phyloP scores from a whole-genome alignment of 495 filamentous ascomycete genomes.

The Hypoxylon fragiforme region DNA sequence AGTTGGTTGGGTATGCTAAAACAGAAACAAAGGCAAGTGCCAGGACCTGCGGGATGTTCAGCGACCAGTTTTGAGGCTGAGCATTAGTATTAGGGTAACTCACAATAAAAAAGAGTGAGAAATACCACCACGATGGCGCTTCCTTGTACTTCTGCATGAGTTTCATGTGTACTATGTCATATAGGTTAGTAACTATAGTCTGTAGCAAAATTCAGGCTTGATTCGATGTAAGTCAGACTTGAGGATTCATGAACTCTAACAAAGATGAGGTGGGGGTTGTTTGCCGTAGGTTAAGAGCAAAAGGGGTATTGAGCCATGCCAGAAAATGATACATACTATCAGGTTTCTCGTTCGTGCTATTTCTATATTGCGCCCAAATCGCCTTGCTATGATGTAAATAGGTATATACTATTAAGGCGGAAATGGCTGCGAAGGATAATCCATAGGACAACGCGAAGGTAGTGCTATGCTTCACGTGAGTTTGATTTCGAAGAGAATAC shows the following conservation, averaged over 20 bases:
- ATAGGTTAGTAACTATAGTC: slow-evolving; percentile 21
- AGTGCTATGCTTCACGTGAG: slow-evolving; percentile 45
- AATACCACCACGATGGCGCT: slow-evolving; percentile 61
- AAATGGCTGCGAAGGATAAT: slow-evolving; percentile 70
- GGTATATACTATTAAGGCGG: slow-evolving; percentile 66
- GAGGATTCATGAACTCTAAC: too few relatives aligned
- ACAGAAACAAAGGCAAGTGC: slow-evolving; percentile 64
- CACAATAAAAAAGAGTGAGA: slow-evolving; percentile 51
- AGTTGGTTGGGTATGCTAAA: slow-evolving; percentile 64
- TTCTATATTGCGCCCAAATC: slow-evolving; percentile 60
- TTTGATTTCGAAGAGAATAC: background rate
- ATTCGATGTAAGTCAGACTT: background rate
- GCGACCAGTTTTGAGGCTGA: slow-evolving; percentile 16
- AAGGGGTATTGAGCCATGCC: background rate
- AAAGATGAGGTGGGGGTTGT: too few relatives aligned
- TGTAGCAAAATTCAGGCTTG: background rate
- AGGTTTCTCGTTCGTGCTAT: slow-evolving; percentile 60
- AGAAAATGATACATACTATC: slow-evolving; percentile 43
- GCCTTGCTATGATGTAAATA: slow-evolving; percentile 66
- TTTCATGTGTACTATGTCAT: slow-evolving; percentile 54
- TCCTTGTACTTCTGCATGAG: slow-evolving; percentile 63
- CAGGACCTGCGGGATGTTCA: slow-evolving; percentile 53
- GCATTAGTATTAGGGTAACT: slow-evolving; percentile 9
- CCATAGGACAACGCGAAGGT: slow-evolving; percentile 68
- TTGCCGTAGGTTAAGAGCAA: too few relatives aligned